Evolutionary conservation across 192 early-diverging fungal genomes (phyloP).

Genomic region (Lobulomyces angularis): DNA sequence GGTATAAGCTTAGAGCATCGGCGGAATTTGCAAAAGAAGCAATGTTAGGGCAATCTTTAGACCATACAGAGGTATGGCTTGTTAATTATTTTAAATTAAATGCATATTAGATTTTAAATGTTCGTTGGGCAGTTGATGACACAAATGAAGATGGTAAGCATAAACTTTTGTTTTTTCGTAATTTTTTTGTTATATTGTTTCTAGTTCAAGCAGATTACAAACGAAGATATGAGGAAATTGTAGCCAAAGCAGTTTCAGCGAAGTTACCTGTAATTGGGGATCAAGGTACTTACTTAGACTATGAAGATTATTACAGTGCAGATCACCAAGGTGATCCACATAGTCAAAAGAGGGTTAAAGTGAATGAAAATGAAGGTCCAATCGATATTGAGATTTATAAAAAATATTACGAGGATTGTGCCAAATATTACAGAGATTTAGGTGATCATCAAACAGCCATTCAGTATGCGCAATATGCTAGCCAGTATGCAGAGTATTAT

Average conservation of each 20-base stretch:
- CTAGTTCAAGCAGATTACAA: constrained; percentile 34
- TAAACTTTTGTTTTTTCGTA: background rate
- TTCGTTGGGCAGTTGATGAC: constrained; percentile 76
- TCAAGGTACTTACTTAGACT: constrained; percentile 39
- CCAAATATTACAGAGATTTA: no score
- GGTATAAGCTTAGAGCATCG: constrained; percentile 50
- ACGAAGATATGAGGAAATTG: constrained; percentile 44
- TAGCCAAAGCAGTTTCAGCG: constrained; percentile 34
- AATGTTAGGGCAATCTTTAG: constrained; percentile 69
- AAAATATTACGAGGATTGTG: no score
- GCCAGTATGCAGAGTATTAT: no score
- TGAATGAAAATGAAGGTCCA: no score
- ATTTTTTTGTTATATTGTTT: background rate
- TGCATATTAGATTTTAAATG: constrained; percentile 32
- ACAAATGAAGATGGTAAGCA: constrained; percentile 45
- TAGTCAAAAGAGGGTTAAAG: no score
- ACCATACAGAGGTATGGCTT: constrained; percentile 55
- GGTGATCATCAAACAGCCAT: no score
- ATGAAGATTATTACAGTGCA: constrained; percentile 19
- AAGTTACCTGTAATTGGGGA: constrained; percentile 44
- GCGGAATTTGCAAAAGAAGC: constrained; percentile 88
- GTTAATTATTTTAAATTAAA: constrained; percentile 13
- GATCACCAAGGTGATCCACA: background rate
- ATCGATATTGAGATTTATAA: no score
- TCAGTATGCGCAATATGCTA: no score